Base-by-base conservation (phyloP, 345 rosid genomes). In the Euclidium syriacum region DNA sequence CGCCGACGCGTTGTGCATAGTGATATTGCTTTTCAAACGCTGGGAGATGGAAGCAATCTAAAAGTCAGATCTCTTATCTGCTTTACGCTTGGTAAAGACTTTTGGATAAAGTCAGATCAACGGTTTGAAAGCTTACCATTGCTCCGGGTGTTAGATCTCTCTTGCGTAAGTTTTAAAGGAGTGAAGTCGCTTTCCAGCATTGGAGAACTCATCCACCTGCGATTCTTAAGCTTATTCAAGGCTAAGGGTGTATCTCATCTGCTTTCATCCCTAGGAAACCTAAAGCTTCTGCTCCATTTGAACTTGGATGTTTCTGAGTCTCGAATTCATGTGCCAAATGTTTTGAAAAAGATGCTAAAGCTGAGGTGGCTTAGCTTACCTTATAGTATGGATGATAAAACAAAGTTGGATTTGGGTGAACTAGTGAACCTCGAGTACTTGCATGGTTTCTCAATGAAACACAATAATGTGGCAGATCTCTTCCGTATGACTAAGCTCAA, bases 151-250 rank as follows among this genome's bases (percentile, higher is more conserved):
- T 48, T 48, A 6, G 25, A 23, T 3, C 29, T 48, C 1, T 5
- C 14, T 43, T 8, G 67, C 12, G 38, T 58, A 24, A 36, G 25
- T 7, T 1, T 14, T 2, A 1, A 0, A 3, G 32, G 7, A 33
- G 74, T 70, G 7, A 64, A 25, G 7, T 25, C 71, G 6, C 73
- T 63, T 0, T 19, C 46, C 22, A 72, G 20, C 0, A 41, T 76
- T 12, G 71, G 78, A 3, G 48, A 56, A 2, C 66, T 79, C 49
- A 65, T 67, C 19, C 77, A 67, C 26, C 40, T 59, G 51, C 41
- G 51, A 59, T 59, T 18, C 51, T 27, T 59, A 35, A 59, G 63
- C 25, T 14, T 58, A 26, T 6, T 23, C 2, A 11, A 33, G 10
- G 16, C 47, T 35, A 36, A 26, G 5, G 22, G n/a, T n/a, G n/a